phyloP scores from a whole-genome alignment of 441 rosid species.

The Erodium moschatum region DNA sequence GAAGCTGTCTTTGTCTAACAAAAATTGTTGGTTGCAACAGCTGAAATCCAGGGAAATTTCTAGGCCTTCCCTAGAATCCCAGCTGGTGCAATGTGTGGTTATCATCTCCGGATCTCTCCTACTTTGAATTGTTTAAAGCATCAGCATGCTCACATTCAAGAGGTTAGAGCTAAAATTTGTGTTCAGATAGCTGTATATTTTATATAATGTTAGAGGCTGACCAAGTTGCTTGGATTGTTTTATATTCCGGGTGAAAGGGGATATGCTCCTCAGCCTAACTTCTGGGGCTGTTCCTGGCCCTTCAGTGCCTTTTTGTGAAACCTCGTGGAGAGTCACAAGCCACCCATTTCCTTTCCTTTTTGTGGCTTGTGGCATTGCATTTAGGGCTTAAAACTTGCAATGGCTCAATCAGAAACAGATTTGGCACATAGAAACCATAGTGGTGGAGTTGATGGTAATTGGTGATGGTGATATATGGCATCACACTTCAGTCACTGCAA shows the following conservation, averaged over 20 bases:
- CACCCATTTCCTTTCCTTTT: not conserved
- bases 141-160: not conserved
- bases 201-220: not conserved
- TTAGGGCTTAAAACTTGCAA: not conserved
- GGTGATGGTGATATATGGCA: not conserved
- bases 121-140: not conserved
- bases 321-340: not conserved
- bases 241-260: not conserved
- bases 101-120: not conserved
- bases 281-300: not conserved
- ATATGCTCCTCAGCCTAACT: slow-evolving; percentile 5
- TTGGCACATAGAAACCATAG: not conserved
- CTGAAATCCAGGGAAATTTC: slow-evolving; percentile 10
- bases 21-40: slow-evolving; percentile 5
- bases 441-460: not conserved
- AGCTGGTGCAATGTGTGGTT: not conserved
- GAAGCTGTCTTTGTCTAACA: not conserved
- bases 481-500: not conserved
- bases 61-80: not conserved
- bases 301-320: not conserved
- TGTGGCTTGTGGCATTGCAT: not conserved
- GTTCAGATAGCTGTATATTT: not conserved
- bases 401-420: not conserved
- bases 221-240: not conserved
- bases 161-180: not conserved